Base-by-base conservation (phyloP, 768 basidiomycete genomes). In the Hypholoma sublateritium region DNA sequence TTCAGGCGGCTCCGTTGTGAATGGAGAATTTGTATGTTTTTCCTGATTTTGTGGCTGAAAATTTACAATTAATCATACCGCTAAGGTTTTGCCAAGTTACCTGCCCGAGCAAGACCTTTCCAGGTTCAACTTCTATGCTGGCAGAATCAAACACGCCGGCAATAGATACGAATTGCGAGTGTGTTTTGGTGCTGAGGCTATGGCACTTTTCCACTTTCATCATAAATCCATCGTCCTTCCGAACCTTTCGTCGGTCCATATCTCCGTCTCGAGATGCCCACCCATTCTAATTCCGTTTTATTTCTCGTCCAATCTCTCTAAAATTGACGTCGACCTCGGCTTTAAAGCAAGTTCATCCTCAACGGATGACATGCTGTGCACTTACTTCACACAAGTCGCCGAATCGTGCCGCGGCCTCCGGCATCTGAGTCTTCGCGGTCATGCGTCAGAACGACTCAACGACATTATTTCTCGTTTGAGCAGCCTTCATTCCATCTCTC, bases 361-460 rank as follows among this genome's bases (percentile, higher is more conserved):
- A n/a, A 52, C 54, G 2, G 65, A 67, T 21, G 57, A 64, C 28
- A 56, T 60, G 13, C 58, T 71, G 12, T 62, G 53, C 24, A 59
- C 67, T 9, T 71, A 72, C 53, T 49, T 76, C 49, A 61, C 70
- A 42, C 63, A 66, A 17, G 60, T 75, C 19, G 61, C 63, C 13
- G 62, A 57, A 24, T 53, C 74, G 6, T 69, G 72, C 25, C 63
- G 64, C 8, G 53, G 60, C 6, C 68, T 82, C 36, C 67, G 71
- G 37, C 66, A 64, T 32, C 53, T 83, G 5, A 70, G 65, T 25
- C 62, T 83, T 13, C 76, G 80, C 44, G 80, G 81, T 4, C 59
- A 59, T 7, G 66, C 67, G 3, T 66, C 70, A 42, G 46, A 65
- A 44, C 64, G 66, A 11, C 56, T 76, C 5, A 72, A 74, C 45